Base-by-base conservation (phyloP, 371 early-diverging fungal species). In the Mortierella sp. region DNA sequence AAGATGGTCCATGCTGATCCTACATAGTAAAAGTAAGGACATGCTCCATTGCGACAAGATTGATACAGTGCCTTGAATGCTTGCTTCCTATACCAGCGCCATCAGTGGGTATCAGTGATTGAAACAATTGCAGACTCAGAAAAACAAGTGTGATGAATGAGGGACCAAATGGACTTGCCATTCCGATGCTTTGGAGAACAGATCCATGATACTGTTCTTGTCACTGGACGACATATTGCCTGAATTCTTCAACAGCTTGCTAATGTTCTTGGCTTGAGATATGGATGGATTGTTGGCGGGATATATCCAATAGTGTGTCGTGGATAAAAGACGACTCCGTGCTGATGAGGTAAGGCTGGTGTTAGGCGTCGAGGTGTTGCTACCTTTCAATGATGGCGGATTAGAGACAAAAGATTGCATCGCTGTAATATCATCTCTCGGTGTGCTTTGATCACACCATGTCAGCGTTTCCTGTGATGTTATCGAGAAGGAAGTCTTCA, bases 1-100 rank as follows among this genome's bases (percentile, higher is more conserved):
- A 76, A 31, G 31, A 76, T 54, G 6, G 78, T 58, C 66, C 70
- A 76, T 21, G 59, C 13, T 7, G 58, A 57, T 13, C 78, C 66
- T 16, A 76, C 45, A 19, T 76, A 76, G 23, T 76, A 76, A 70
- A 76, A 76, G 26, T 66, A 66, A 6, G 68, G 63, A 16, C 78
- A 76, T 0, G 67, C 55, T 10, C 70, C 70, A 46, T 70, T 69
- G 14, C 70, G 70, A 27, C 51, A 69, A 5, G 62, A 42, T n/a
- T 62, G 70, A 26, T 70, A 76, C 10, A 76, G n/a, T 0, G 70
- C 49, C 10, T 41, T 58, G 48, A 76, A 76, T 18, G 78, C 53
- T 28, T 76, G 70, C 18, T 65, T 76, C 78, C 76, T 74, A 58
- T 1, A 21, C 18, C 23, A 21, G 38, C 21, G 18, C 27, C 5